Evolutionary conservation across 257 asterid species (phyloP), one percentile per base, ranked within the genome.

Genomic region (Anisodus acutangulus): DNA sequence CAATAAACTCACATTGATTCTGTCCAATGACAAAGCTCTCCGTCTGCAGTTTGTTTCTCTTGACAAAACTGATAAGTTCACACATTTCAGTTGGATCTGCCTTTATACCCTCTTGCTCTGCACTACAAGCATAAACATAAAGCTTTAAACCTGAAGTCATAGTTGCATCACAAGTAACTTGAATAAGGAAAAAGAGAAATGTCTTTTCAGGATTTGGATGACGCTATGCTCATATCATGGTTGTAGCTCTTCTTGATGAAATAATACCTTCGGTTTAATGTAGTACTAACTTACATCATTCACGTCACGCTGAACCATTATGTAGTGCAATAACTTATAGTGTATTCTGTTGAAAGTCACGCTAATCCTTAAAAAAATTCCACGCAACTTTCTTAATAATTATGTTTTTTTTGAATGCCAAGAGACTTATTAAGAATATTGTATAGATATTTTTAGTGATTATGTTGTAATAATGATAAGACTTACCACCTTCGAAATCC

Each of bases 41-140:
- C 1, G 47, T 86, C 84, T 90, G 95, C 68, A 94, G 92, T 83
- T 93, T 95, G 92, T 95, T 97, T 90, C 93, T 90, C 90, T 88
- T 94, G 57, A 94, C 92, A 86, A 90, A 94, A 85, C 86, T 83
- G 84, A 91, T 81, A 69, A 96, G 91, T 60, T 92, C 92, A 88
- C 93, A 90, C 80, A 94, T 82, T 85, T 93, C 98, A 64, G 86
- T 88, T 31, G 97, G 93, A 88, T 96, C 95, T 85, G 91, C 93
- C 86, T 88, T 89, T 17, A 92, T 88, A 76, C 98, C 95, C 82
- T 90, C 97, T 89, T 95, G 97, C 90, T 92, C 95, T 69, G 94
- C 98, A 86, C 99, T 97, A 89, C 78, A 89, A 89, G 83, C 41
- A 88, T 37, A 66, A 45, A 71, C 82, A 86, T 39, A 78, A 83